phyloP scores from a whole-genome alignment of 2,329 filamentous ascomycete species.

The Graphilbum ipis-grandicollis region DNA sequence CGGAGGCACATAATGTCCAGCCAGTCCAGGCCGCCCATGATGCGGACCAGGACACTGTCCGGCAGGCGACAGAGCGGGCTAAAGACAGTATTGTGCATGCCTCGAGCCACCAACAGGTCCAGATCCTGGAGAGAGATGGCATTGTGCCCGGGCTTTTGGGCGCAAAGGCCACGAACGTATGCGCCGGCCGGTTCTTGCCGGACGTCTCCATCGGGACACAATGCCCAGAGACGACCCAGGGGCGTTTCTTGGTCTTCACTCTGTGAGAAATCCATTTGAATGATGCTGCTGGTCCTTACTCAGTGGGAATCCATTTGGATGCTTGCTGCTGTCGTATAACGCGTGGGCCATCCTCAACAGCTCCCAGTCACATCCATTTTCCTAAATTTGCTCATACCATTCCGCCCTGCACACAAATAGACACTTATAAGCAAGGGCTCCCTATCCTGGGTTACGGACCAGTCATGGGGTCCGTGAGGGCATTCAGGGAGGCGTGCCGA shows the following conservation, averaged over 20 bases:
- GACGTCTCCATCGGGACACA: background rate
- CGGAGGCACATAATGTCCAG: background rate
- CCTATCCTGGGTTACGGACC: no score
- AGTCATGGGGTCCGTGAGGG: no score
- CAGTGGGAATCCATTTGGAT: no score
- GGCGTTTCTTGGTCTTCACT: background rate
- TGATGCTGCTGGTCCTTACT: no score
- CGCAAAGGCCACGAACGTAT: background rate
- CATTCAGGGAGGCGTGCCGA: no score
- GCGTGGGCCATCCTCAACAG: no score
- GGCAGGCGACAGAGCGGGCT: slow-evolving; percentile 3
- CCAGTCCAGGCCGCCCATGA: slow-evolving; percentile 1
- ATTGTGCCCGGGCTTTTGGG: background rate
- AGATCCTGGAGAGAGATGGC: background rate
- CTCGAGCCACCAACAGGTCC: background rate
- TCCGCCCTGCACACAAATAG: no score
- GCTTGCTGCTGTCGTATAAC: no score
- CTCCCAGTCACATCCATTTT: no score
- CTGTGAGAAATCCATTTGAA: background rate
- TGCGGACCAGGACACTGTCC: slow-evolving; percentile 1
- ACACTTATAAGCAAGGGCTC: no score
- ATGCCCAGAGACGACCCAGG: slow-evolving; percentile 1
- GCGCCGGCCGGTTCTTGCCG: background rate
- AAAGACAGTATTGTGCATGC: background rate
- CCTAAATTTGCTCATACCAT: no score